Percentiles rank a stretch among this genome's conserved stretches.
Conservation (phyloP, 164 flowering plant species). For the Umbellularia californica region DNA sequence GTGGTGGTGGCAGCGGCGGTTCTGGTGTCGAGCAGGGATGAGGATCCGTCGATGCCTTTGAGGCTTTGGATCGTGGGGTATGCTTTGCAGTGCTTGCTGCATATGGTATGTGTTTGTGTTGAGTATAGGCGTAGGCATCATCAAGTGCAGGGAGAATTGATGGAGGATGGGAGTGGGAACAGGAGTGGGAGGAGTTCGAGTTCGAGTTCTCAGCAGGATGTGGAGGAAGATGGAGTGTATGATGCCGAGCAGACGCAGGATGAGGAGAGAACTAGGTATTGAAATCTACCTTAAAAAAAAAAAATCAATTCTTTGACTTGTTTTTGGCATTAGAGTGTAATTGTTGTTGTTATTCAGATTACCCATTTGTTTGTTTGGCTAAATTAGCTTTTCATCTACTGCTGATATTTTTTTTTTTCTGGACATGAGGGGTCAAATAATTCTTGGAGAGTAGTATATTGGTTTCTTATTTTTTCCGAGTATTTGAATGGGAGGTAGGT, state of each 20-base stretch:
- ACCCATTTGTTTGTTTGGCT: background rate
- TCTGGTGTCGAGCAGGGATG: conserved; percentile 32
- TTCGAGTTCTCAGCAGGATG: conserved; percentile 10
- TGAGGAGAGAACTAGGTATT: conserved; percentile 46
- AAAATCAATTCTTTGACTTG: background rate
- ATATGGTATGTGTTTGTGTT: conserved; percentile 39
- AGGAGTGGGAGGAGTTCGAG: conserved; percentile 15
- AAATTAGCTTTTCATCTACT: background rate
- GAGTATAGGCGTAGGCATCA: conserved; percentile 40
- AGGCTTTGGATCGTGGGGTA: conserved; percentile 56
- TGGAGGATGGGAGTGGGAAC: background rate
- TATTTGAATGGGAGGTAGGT: background rate
- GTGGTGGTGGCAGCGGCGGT: conserved; percentile 32
- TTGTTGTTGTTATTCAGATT: no score
- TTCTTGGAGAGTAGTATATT: background rate
- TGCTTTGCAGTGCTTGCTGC: conserved; percentile 41
- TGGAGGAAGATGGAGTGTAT: conserved; percentile 17
- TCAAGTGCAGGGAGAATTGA: conserved; percentile 2
- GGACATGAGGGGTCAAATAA: no score
- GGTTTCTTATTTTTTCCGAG: background rate
- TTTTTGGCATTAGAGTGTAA: conserved; percentile 24
- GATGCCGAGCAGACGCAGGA: conserved; percentile 26
- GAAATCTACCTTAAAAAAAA: background rate
- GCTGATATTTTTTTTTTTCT: no score
- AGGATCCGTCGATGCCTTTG: conserved; percentile 39